These are phyloP conservation scores for Zygoascus meyerae DNA, from an alignment of 1,139 yeast genomes.

Conservation along the genomic window DNA sequence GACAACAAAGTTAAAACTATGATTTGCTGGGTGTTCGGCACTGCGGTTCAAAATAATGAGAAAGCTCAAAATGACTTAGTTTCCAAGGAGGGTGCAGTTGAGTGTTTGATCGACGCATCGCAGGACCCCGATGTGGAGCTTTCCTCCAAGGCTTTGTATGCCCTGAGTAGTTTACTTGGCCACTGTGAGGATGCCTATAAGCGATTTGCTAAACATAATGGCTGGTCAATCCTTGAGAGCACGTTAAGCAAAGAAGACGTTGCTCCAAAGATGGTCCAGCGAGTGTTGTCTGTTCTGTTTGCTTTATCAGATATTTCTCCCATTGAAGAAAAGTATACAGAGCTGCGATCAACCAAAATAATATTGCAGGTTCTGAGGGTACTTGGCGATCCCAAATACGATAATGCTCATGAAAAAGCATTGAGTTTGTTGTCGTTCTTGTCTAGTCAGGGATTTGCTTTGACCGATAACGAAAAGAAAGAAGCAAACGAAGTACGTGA, in stretches of 20 bases:
- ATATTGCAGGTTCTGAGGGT: constrained; percentile 38
- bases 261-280: constrained; percentile 39
- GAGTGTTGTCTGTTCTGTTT: constrained; percentile 48
- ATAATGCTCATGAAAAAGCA: constrained; percentile 19
- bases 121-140: constrained; percentile 28
- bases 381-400: constrained; percentile 37
- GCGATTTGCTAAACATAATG: constrained; percentile 50
- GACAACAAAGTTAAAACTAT: constrained; percentile 45
- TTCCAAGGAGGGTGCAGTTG: constrained; percentile 23
- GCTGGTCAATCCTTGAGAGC: constrained; percentile 50
- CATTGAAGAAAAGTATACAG: constrained; percentile 36
- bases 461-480: constrained; percentile 3
- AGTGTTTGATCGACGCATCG: constrained; percentile 23
- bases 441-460: constrained; percentile 1
- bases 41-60: constrained; percentile 88
- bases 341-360: constrained; percentile 42
- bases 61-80: constrained; percentile 26
- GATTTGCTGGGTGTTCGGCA: constrained; percentile 75
- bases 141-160: constrained; percentile 65
- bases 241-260: constrained; percentile 21
- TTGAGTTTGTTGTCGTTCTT: not conserved
- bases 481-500: not conserved
- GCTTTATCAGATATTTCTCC: constrained; percentile 51
- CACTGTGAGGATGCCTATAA: constrained; percentile 56
- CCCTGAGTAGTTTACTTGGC: constrained; percentile 68